Conservation (phyloP, 2,329 filamentous ascomycete genomes). For the Arthrobotrys pseudoclavata region DNA sequence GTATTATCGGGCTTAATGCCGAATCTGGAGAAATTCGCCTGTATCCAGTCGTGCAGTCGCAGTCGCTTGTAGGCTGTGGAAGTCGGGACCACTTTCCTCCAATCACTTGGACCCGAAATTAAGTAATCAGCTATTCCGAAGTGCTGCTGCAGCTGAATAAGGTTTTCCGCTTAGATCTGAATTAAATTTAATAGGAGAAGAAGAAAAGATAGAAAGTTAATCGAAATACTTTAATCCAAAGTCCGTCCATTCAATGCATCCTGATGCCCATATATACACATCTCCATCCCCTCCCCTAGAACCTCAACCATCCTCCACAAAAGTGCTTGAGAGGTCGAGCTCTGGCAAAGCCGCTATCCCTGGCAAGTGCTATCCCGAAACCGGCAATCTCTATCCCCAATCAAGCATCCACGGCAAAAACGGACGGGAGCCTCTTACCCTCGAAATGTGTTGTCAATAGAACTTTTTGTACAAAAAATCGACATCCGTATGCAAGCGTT, state of each 20-base stretch:
- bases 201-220: neutral
- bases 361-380: conserved; percentile 6
- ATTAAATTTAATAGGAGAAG: neutral
- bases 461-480: conserved; percentile 28
- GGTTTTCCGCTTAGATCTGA: conserved; percentile 18
- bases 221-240: conserved; percentile 11
- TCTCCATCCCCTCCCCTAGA: neutral
- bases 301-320: conserved; percentile 17
- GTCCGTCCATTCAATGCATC: conserved; percentile 10
- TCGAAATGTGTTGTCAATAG: conserved; percentile 24
- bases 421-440: conserved; percentile 1
- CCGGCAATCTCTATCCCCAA: conserved; percentile 17
- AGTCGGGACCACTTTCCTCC: conserved; percentile 23
- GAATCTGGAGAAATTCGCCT: conserved; percentile 10
- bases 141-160: conserved; percentile 22
- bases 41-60: conserved; percentile 6
- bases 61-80: conserved; percentile 4
- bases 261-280: conserved; percentile 13
- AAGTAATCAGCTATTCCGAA: conserved; percentile 33
- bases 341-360: conserved; percentile 15
- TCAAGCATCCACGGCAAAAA: conserved; percentile 21
- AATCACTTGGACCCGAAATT: conserved; percentile 17
- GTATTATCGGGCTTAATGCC: neutral
- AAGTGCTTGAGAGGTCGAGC: conserved; percentile 8
- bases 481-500: conserved; percentile 17